Percentiles rank a stretch among this genome's conserved stretches.
These are phyloP conservation scores for Sistotremastrum suecicum DNA, from an alignment of 768 basidiomycete species.

Conservation along the genomic window DNA sequence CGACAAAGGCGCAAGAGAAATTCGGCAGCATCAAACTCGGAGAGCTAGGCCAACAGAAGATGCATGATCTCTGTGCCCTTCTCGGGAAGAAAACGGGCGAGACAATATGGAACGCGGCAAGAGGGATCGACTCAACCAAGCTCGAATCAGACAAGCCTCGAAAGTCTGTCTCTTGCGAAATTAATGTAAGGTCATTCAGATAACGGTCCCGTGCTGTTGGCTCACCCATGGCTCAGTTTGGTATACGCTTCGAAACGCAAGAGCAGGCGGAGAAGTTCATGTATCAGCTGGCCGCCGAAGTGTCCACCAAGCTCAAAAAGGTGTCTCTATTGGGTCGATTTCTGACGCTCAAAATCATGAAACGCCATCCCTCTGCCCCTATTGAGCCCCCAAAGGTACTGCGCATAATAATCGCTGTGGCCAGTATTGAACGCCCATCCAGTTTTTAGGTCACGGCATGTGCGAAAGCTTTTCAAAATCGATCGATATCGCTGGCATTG, in stretches of 20 bases:
- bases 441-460: slow-evolving; percentile 87
- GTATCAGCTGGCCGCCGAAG: slow-evolving; percentile 62
- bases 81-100: slow-evolving; percentile 76
- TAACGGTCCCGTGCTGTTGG: neutral
- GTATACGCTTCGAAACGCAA: slow-evolving; percentile 78
- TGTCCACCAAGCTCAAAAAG: slow-evolving; percentile 53
- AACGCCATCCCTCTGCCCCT: slow-evolving; percentile 72
- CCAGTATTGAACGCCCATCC: neutral
- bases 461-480: slow-evolving; percentile 78
- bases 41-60: slow-evolving; percentile 51
- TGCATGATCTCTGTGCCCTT: slow-evolving; percentile 47
- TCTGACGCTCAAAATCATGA: slow-evolving; percentile 81
- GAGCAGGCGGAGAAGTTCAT: slow-evolving; percentile 75
- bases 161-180: slow-evolving; percentile 88
- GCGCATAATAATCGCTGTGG: neutral
- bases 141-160: slow-evolving; percentile 76
- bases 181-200: slow-evolving; percentile 53
- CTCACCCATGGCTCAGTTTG: slow-evolving; percentile 44
- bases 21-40: slow-evolving; percentile 59
- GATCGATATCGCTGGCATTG: slow-evolving; percentile 37
- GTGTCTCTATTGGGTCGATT: slow-evolving; percentile 57
- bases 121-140: slow-evolving; percentile 70
- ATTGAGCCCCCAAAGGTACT: slow-evolving; percentile 80
- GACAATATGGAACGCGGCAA: slow-evolving; percentile 68
- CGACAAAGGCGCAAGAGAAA: slow-evolving; percentile 69